Conservation (phyloP, 1,139 yeast genomes). For the Groenewaldozyma sp. region DNA sequence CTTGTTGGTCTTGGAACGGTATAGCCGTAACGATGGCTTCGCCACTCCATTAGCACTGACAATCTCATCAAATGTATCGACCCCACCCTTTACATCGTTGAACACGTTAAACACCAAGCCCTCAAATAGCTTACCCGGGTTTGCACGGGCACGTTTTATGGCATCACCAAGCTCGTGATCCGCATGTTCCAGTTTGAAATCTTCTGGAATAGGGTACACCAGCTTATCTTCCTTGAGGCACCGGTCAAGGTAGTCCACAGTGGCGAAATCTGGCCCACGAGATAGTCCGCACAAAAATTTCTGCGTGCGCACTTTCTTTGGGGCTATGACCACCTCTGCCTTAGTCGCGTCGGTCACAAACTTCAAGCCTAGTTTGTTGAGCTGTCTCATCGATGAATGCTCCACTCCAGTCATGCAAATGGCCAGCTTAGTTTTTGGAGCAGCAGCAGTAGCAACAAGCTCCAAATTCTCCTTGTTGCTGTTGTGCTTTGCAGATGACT, state of each 20-base stretch:
- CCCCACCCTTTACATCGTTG: slow-evolving; percentile 59
- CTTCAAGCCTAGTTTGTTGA: slow-evolving; percentile 23
- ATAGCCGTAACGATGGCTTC: slow-evolving; percentile 1
- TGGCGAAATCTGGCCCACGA: slow-evolving; percentile 32
- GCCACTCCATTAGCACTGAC: slow-evolving; percentile 53
- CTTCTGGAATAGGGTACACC: slow-evolving; percentile 15
- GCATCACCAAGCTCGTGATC: slow-evolving; percentile 18
- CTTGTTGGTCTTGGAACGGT: slow-evolving; percentile 5
- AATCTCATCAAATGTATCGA: slow-evolving; percentile 50
- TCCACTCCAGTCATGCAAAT: slow-evolving; percentile 19
- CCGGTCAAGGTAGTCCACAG: slow-evolving; percentile 25
- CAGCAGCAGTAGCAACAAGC: neutral
- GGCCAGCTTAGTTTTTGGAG: slow-evolving; percentile 8
- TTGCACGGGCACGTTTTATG: slow-evolving; percentile 15
- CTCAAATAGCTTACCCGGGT: slow-evolving; percentile 33
- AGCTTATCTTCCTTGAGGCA: slow-evolving; percentile 14
- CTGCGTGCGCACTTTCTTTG: slow-evolving; percentile 72
- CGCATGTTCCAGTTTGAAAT: slow-evolving; percentile 25
- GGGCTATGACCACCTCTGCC: slow-evolving; percentile 46
- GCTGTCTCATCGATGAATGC: slow-evolving; percentile 6
- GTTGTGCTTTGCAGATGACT: neutral
- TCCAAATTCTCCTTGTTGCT: neutral
- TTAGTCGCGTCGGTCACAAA: slow-evolving; percentile 24
- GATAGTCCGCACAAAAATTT: slow-evolving; percentile 56
- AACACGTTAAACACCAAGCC: slow-evolving; percentile 48